Percentiles rank a stretch among this genome's conserved stretches.
Evolutionary conservation across 805 yeast species (phyloP).

Genomic region (Candida easanensis): DNA sequence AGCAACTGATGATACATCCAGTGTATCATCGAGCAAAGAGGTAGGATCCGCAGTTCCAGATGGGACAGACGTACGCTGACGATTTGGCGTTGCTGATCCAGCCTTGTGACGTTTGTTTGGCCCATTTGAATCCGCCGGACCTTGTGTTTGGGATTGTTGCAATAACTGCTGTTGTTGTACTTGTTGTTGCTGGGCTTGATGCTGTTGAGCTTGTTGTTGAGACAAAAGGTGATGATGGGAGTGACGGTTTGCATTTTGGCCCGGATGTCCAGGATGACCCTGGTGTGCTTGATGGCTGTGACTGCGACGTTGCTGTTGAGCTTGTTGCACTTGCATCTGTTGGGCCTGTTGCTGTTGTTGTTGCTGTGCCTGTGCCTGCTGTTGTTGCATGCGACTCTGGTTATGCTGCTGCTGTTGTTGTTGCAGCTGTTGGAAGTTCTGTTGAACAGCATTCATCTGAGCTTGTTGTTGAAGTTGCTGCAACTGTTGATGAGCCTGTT

Average conservation of each 20-base stretch:
- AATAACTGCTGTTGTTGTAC: neutral
- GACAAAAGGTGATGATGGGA: conserved; percentile 4
- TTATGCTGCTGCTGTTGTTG: conserved; percentile 13
- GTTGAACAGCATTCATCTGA: conserved; percentile 15
- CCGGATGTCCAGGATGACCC: neutral
- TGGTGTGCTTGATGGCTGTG: conserved; percentile 5
- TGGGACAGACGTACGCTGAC: conserved; percentile 2
- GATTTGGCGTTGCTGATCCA: neutral
- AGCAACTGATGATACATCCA: conserved; percentile 10
- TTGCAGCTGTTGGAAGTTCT: conserved; percentile 20
- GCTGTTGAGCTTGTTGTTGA: conserved; percentile 1
- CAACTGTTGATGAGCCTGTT: conserved; percentile 11
- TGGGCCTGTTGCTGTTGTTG: conserved; percentile 9
- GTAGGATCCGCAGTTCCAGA: conserved; percentile 16
- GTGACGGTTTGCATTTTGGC: neutral
- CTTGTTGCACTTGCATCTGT: conserved; percentile 1
- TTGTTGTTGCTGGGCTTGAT: conserved; percentile 2
- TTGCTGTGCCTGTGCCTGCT: conserved; percentile 8
- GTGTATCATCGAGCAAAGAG: conserved; percentile 21
- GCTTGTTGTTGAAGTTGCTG: conserved; percentile 15
- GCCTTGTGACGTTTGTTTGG: too few relatives aligned
- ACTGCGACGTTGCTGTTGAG: conserved; percentile 1
- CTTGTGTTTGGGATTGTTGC: conserved; percentile 1
- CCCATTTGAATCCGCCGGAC: neutral
- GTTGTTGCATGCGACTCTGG: conserved; percentile 9